Percentiles rank a stretch among this genome's conserved stretches.
phyloP scores from a whole-genome alignment of 768 basidiomycete species.

The Hortiboletus flavorubellus region DNA sequence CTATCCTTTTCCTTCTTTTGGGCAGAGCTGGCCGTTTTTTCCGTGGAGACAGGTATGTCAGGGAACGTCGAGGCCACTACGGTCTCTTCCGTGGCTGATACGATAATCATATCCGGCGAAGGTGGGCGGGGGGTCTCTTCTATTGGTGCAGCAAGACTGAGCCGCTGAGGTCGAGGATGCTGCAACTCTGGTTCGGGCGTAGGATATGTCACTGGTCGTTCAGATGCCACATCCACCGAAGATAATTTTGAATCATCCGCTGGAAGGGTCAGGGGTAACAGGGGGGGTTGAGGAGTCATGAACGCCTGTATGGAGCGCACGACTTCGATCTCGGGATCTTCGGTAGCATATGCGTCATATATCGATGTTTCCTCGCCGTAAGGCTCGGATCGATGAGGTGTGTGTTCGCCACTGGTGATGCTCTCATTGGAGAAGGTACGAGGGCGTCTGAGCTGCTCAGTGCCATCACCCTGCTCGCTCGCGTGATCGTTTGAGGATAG shows the following conservation, averaged over 20 bases:
- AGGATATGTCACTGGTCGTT: constrained; percentile 32
- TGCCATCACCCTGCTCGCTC: constrained; percentile 61
- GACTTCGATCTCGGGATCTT: constrained; percentile 47
- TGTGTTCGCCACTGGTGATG: constrained; percentile 39
- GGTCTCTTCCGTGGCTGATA: constrained; percentile 26
- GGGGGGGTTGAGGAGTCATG: constrained; percentile 18
- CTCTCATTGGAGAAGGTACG: constrained; percentile 37
- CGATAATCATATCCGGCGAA: constrained; percentile 46
- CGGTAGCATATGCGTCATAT: constrained; percentile 74
- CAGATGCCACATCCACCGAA: constrained; percentile 8
- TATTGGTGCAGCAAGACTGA: constrained; percentile 30
- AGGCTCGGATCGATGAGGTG: constrained; percentile 55
- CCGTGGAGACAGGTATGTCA: constrained; percentile 15
- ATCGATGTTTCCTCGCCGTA: constrained; percentile 81
- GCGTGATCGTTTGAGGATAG: constrained; percentile 49
- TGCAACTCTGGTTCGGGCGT: constrained; percentile 46
- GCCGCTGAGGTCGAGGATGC: constrained; percentile 65
- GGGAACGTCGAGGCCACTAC: constrained; percentile 24
- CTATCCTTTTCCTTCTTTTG: constrained; percentile 71
- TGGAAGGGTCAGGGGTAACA: constrained; percentile 24
- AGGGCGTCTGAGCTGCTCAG: constrained; percentile 36
- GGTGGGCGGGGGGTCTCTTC: constrained; percentile 51
- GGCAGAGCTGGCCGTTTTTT: constrained; percentile 25
- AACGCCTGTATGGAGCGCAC: constrained; percentile 19
- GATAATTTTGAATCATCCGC: constrained; percentile 10